A percentile compares a stretch with the other conserved stretches of the same genome.
Evolutionary conservation across 192 early-diverging fungal genomes (phyloP).

Genomic region (Entophlyctis helioformis): DNA sequence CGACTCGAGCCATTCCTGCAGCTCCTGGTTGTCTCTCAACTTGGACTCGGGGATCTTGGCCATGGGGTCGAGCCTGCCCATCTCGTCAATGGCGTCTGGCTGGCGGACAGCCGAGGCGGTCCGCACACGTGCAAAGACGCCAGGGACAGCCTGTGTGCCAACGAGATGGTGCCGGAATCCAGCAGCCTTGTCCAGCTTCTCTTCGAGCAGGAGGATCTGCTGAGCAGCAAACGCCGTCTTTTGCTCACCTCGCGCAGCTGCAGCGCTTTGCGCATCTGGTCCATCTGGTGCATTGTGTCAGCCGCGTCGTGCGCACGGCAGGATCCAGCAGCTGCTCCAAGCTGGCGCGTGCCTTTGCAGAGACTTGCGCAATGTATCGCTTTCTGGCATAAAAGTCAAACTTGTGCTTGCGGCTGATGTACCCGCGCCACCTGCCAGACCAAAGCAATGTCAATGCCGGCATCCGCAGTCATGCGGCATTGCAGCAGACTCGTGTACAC

Average conservation of each 20-base stretch:
- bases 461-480: too few species aligned
- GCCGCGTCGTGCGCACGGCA: neutral
- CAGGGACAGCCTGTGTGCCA: constrained; percentile 29
- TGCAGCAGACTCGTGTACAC: too few species aligned
- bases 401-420: constrained; percentile 17
- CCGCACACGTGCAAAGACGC: constrained; percentile 19
- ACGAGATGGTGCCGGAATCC: constrained; percentile 29
- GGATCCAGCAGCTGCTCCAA: neutral
- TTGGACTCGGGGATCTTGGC: constrained; percentile 17
- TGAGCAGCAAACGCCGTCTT: neutral
- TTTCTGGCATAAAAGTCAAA: constrained; percentile 31
- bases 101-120: too few species aligned
- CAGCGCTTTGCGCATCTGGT: constrained; percentile 13
- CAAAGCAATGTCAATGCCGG: too few species aligned
- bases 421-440: constrained; percentile 29
- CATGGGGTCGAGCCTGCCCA: constrained; percentile 14
- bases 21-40: constrained; percentile 16
- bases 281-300: constrained; percentile 13
- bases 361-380: constrained; percentile 11
- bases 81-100: too few species aligned
- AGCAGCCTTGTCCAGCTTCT: constrained; percentile 14
- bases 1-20: constrained; percentile 18
- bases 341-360: constrained; percentile 3
- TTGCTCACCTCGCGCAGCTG: constrained; percentile 6
- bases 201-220: neutral